Base-by-base conservation (phyloP, 2,329 filamentous ascomycete species). In the Leptographium radiaticola region DNA sequence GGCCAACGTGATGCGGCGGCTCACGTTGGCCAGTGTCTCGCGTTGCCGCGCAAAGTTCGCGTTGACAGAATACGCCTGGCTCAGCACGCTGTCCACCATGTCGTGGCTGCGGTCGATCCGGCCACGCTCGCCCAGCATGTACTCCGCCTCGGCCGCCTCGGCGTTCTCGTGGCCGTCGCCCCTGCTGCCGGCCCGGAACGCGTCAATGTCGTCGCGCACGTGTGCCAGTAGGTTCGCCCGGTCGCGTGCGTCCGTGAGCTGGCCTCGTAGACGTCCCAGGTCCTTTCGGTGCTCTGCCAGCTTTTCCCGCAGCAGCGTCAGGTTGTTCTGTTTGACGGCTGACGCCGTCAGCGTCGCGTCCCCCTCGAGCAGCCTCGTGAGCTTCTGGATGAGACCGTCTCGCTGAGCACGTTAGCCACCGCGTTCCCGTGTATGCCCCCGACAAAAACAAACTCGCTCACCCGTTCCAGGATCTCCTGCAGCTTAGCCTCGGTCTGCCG, bases 241-340 rank as follows among this genome's bases (percentile, higher is more conserved):
- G 68, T 94, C 84, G 64, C 93, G 86, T 49, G 87, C 83, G 61
- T 91, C 84, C 52, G 80, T 70, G 51, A 98, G 83, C 55, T 82
- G 79, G 33, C 80, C 75, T 56, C 83, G 85, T 51, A 97, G 76
- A 11, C 89, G 86, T 6, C 75, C 69, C 40, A 95, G 80, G 68
- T 97, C 91, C 59, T 84, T 84, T 57, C 84, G 83, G 72, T 98
- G 91, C 66, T 95, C 87, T 40, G 81, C 74, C 16, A 97, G 83
- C 66, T 96, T 86, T 72, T 95, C 90, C 60, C 88, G 87, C 62
- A 97, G 88, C 34, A 95, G 85, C 56, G 87, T 79, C 40, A 98
- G 83, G 67, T 97, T 96, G 73, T 91, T 95, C 65, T 95, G 90
- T 71, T 97, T 97, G n/a, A 95, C 79, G 54, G 90, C 89, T 40